Evolutionary conservation across 2,329 filamentous ascomycete species (phyloP).

Genomic region (Diaporthe helianthi): DNA sequence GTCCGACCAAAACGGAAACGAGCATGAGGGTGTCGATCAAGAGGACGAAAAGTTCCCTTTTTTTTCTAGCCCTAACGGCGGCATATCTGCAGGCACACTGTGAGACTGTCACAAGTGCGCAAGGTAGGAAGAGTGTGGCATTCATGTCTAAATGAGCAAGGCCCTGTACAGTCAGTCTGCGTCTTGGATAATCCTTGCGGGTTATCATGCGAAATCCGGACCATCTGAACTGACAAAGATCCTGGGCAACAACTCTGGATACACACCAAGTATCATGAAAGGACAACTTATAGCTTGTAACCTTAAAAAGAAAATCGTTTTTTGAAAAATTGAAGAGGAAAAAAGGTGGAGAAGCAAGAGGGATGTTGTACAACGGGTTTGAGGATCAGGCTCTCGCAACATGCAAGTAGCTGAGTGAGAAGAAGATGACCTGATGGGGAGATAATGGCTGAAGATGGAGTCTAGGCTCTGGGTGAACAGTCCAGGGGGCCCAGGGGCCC

Average conservation of each 20-base stretch:
- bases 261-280: not conserved
- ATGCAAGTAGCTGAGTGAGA: not conserved
- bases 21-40: not conserved
- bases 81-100: conserved; percentile 6
- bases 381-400: not conserved
- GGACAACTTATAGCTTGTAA: not conserved
- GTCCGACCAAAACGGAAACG: not conserved
- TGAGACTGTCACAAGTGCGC: not conserved
- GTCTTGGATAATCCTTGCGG: conserved; percentile 1
- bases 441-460: not conserved
- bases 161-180: no score
- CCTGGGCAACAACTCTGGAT: not conserved
- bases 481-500: not conserved
- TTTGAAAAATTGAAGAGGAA: not conserved
- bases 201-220: not conserved
- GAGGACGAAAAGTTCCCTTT: conserved; percentile 3
- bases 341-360: not conserved
- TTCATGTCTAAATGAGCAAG: not conserved
- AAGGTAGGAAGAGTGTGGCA: not conserved
- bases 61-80: conserved; percentile 3
- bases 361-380: not conserved
- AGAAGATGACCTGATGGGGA: not conserved
- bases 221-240: not conserved
- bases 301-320: not conserved
- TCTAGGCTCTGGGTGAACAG: not conserved